Evolutionary conservation across 2,329 filamentous ascomycete species (phyloP), one percentile per base, ranked within the genome.

Genomic region (Fusarium kyushuense): DNA sequence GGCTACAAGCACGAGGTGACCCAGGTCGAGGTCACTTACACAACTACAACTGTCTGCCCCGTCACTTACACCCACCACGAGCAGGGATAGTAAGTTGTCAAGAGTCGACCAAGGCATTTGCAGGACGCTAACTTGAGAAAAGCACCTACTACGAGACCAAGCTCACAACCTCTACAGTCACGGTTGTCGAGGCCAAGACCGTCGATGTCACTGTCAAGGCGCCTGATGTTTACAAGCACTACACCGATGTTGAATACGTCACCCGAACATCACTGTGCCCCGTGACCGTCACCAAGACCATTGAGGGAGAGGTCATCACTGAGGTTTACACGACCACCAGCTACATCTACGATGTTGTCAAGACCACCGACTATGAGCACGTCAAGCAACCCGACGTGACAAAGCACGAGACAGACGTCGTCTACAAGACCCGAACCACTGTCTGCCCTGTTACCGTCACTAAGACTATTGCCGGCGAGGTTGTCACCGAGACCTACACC

Each of bases 221-320:
- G 40, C 61, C 67, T 21, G 76, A 77, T 45, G 76, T 77, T 36
- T 81, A 78, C 11, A 65, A 79, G 61, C 79, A 77, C 2, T 74
- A 74, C 9, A 56, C 54, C 25, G 58, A 76, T 63, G 75, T 79
- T 13, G 77, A 76, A 10, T 81, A 82, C 69, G 77, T 74, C 11
- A 84, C 82, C 17, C 51, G 77, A 36, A 86, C 84, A 19, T 79
- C 77, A 6, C 75, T 84, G 5, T 83, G 80, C 74, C 82, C 83
- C 10, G 72, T 84, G 16, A 79, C 79, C 6, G 72, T 75, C 6
- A 80, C 78, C 6, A 80, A 79, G 21, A 77, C 77, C 2, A 76
- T 74, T 27, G 54, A 57, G 11, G 72, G 74, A 5, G 68, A 75
- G 52, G 66, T 72, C 5, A 53, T 68, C 14, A 76, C 72, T 11